Base-by-base conservation (phyloP, 441 rosid genomes). In the Populus tomentosa region DNA sequence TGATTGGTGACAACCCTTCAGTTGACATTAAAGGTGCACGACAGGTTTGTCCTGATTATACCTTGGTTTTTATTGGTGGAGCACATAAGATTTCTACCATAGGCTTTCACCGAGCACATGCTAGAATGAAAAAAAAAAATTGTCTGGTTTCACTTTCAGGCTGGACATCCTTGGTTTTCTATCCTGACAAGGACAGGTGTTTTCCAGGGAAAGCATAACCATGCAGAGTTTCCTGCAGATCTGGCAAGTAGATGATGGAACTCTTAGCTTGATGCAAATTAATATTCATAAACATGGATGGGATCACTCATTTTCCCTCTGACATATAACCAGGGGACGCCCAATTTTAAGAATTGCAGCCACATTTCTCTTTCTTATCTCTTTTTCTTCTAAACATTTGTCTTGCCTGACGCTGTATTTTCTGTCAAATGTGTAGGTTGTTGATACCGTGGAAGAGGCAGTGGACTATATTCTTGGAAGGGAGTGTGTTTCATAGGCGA, bases 121-220 rank as follows among this genome's bases (percentile, higher is more conserved):
- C 6, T 71, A 46, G 26, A 30, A 3, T 7, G 11, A 6, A 10
- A 13, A 26, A 13, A 26, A 42, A 10, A 5, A 20, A n/a, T 36
- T 40, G 38, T 69, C 63, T 23, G 59, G 72, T 53, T 77, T 67
- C 18, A 67, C 23, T 84, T 73, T 67, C 89, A 92, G 97, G 94
- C 95, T 6, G 94, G 97, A 75, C 82, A 73, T 38, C 98, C 89
- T 10, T 92, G 98, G 97, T 94, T 92, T 87, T 89, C 98, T 61
- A 91, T 92, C 73, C 83, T 91, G 87, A 94, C 97, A 1, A 91
- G 97, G 86, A 91, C 91, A 2, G 97, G 98, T 32, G 95, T 90
- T 70, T 92, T 94, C 84, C 90, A 85, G 85, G 95, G 97, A 77
- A 82, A 85, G 80, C 84, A 76, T 71, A 92, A 92, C 77, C 87